phyloP scores from a whole-genome alignment of 192 early-diverging fungal genomes.

The Backusella sp. region DNA sequence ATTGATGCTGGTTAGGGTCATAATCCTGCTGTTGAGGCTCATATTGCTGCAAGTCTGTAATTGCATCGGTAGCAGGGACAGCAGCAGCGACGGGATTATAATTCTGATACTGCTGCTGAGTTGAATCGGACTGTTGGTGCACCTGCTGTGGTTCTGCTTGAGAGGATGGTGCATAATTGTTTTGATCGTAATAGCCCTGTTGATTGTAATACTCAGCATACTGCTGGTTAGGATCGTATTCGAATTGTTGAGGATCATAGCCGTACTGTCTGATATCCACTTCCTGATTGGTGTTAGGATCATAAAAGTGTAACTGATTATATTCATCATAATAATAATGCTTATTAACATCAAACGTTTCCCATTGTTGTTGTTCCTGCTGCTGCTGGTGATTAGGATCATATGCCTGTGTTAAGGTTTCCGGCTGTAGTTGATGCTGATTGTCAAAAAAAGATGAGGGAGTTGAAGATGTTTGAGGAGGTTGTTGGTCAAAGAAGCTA shows the following conservation, averaged over 20 bases:
- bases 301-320: constrained; percentile 33
- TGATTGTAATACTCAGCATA: constrained; percentile 2
- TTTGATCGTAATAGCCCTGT: constrained; percentile 5
- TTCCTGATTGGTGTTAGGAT: constrained; percentile 33
- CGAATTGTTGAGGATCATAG: constrained; percentile 5
- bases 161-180: background rate
- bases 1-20: background rate
- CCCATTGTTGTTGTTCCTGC: constrained; percentile 5
- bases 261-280: constrained; percentile 29
- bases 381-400: constrained; percentile 13
- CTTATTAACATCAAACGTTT: constrained; percentile 29
- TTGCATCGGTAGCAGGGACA: background rate
- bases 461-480: background rate
- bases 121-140: background rate
- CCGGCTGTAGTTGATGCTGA: constrained; percentile 7
- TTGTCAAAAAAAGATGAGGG: background rate
- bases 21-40: background rate
- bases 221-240: constrained; percentile 8
- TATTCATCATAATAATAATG: constrained; percentile 41
- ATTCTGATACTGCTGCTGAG: constrained; percentile 14
- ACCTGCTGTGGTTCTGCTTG: constrained; percentile 5
- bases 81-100: background rate
- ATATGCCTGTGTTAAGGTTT: constrained; percentile 10
- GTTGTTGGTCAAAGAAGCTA: background rate
- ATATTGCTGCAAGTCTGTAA: background rate